Percentiles rank a stretch among this genome's conserved stretches.
Evolutionary conservation across 2,329 filamentous ascomycete genomes (phyloP).

Genomic region (Whalleya microplaca): DNA sequence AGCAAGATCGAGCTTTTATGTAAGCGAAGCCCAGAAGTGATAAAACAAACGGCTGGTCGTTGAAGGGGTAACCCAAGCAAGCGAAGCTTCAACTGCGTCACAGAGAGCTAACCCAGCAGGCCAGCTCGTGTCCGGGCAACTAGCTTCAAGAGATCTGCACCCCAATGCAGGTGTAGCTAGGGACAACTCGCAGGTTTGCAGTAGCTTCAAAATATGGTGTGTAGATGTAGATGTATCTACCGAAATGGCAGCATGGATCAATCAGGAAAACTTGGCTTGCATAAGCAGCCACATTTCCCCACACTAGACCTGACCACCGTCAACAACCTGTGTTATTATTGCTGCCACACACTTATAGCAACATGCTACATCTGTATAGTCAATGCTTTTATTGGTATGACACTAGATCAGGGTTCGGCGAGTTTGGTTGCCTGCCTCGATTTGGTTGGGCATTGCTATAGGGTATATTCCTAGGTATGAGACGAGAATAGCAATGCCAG

Average conservation of each 20-base stretch:
- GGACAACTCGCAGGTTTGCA: constrained; percentile 1
- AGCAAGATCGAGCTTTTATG: constrained; percentile 23
- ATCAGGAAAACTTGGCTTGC: not conserved
- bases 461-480: not conserved
- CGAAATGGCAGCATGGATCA: not conserved
- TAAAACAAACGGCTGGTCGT: constrained; percentile 11
- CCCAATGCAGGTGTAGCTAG: constrained; percentile 20
- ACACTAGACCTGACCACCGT: not conserved
- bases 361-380: no score
- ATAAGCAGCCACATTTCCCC: not conserved
- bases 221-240: not conserved
- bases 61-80: constrained; percentile 11
- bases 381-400: not conserved
- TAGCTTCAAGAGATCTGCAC: constrained; percentile 24
- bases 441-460: not conserved
- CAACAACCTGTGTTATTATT: not conserved
- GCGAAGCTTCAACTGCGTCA: constrained; percentile 12
- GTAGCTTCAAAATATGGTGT: not conserved
- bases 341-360: not conserved
- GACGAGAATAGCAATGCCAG: not conserved
- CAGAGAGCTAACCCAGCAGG: constrained; percentile 12
- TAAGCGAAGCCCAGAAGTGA: constrained; percentile 1
- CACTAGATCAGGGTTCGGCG: not conserved
- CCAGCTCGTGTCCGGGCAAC: constrained; percentile 27
- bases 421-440: not conserved